Evolutionary conservation across 305 asterid genomes (phyloP).

Genomic region (Fraxinus latifolia): DNA sequence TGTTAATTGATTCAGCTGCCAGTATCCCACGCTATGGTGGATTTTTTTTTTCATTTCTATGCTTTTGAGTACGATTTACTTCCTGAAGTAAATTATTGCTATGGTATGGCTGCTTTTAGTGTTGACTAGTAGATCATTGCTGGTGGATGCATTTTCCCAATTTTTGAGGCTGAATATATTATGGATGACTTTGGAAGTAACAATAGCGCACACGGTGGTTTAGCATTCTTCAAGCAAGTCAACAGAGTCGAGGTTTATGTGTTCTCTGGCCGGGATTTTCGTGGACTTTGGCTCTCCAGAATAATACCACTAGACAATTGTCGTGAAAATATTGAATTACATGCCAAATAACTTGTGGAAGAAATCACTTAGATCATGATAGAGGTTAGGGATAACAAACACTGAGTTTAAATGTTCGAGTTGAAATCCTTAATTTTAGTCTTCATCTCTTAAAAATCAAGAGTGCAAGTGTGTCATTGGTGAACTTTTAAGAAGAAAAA

Average conservation of each 20-base stretch:
- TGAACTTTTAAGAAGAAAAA: not conserved
- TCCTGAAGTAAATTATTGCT: not conserved
- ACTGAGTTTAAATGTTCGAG: not conserved
- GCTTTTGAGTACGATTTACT: not conserved
- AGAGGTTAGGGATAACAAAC: not conserved
- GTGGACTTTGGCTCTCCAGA: not conserved
- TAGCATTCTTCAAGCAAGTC: not conserved
- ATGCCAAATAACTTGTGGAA: not conserved
- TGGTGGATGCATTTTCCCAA: not conserved
- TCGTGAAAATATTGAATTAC: not conserved
- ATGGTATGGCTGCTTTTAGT: not conserved
- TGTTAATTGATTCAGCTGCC: not conserved
- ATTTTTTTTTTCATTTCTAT: not conserved
- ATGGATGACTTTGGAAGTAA: not conserved
- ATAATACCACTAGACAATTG: not conserved
- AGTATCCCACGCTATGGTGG: not conserved
- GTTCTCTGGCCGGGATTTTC: not conserved
- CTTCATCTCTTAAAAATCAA: not conserved
- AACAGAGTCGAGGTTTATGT: not conserved
- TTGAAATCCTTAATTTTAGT: not conserved
- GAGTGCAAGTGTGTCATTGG: not conserved
- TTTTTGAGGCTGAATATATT: not conserved
- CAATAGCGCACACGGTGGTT: not conserved
- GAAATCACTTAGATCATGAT: not conserved
- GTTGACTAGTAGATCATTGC: not conserved